A percentile compares a stretch with the other conserved stretches of the same genome.
Conservation (phyloP, 441 rosid species). For the Viola pubescens region DNA sequence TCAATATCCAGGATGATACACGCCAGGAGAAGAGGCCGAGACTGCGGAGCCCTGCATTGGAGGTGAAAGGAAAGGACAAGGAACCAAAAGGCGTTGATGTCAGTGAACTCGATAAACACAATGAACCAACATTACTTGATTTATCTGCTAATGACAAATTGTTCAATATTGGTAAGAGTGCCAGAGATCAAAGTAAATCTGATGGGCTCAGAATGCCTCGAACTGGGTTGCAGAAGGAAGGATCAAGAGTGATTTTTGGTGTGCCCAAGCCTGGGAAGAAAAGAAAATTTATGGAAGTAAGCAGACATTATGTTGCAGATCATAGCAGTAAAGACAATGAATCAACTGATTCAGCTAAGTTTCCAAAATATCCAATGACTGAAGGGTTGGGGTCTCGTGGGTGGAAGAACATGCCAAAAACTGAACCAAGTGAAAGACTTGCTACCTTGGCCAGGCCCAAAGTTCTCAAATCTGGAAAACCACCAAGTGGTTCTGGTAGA, state of each 20-base stretch:
- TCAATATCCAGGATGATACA: slow-evolving; percentile 69
- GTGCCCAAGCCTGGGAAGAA: slow-evolving; percentile 99
- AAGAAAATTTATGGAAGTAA: slow-evolving; percentile 96
- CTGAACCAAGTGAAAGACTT: slow-evolving; percentile 53
- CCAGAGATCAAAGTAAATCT: slow-evolving; percentile 38
- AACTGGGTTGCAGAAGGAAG: slow-evolving; percentile 78
- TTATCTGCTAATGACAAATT: slow-evolving; percentile 46
- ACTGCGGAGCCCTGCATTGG: slow-evolving; percentile 38
- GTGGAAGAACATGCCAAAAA: slow-evolving; percentile 48
- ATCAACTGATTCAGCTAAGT: slow-evolving; percentile 55
- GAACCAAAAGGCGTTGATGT: slow-evolving; percentile 26
- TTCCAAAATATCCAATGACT: slow-evolving; percentile 56
- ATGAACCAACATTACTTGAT: slow-evolving; percentile 43
- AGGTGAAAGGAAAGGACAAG: slow-evolving; percentile 47
- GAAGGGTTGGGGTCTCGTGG: slow-evolving; percentile 57
- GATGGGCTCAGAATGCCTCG: slow-evolving; percentile 49
- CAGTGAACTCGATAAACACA: slow-evolving; percentile 35
- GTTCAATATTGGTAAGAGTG: slow-evolving; percentile 68
- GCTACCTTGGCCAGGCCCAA: slow-evolving; percentile 47
- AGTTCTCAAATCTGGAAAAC: slow-evolving; percentile 50
- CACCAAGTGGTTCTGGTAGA: slow-evolving; percentile 40
- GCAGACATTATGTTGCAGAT: slow-evolving; percentile 75
- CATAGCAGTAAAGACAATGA: slow-evolving; percentile 36
- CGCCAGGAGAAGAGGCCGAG: slow-evolving; percentile 75
- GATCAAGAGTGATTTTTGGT: slow-evolving; percentile 70